Base-by-base conservation (phyloP, 495 filamentous ascomycete genomes). In the Aspergillus kassunensis region DNA sequence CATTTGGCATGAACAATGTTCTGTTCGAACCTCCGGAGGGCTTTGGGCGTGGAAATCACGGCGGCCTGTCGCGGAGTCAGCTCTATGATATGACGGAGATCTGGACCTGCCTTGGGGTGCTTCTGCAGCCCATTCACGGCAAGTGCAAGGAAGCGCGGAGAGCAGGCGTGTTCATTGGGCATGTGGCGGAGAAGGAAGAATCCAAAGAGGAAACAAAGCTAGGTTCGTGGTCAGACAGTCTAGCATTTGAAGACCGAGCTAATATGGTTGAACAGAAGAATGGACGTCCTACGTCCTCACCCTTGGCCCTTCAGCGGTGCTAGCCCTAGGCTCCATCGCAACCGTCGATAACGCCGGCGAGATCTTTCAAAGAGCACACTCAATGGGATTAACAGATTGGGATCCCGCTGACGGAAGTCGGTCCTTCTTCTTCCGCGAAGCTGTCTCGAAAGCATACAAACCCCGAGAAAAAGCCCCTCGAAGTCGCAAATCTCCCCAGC, bases 1-100 rank as follows among this genome's bases (percentile, higher is more conserved):
- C 74, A 0, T 79, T 78, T 52, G 75, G 75, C 19, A 74, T 78
- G 39, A 73, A 68, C 47, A 76, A 78, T 43, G 74, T 79, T 21
- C 58, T 85, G 2, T 76, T 83, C 25, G 79, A 77, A 47, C 76
- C 82, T 6, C 79, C 80, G 0, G 67, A 76, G 25, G 75, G 70
- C 6, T 87, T 87, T 53, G 83, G 77, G 8, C 65, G 65, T 43
- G 84, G 84, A 7, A 87, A 87, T 59, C 61, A 51, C 8, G 68
- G 64, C 18, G 82, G 83, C 4, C 65, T 87, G 13, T 75, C 75
- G 0, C 68, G 74, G 11, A 71, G 74, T 40, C 74, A 87, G 56
- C 63, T 86, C 10, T 85, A 80, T 48, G 80, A 85, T 59, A 81
- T 87, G 75, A 80, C 71, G 1, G 84, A 87, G 58, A 76, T 87